Evolutionary conservation across 176 grass and related monocot genomes (phyloP).

Genomic region (Bolboschoenus planiculmis): DNA sequence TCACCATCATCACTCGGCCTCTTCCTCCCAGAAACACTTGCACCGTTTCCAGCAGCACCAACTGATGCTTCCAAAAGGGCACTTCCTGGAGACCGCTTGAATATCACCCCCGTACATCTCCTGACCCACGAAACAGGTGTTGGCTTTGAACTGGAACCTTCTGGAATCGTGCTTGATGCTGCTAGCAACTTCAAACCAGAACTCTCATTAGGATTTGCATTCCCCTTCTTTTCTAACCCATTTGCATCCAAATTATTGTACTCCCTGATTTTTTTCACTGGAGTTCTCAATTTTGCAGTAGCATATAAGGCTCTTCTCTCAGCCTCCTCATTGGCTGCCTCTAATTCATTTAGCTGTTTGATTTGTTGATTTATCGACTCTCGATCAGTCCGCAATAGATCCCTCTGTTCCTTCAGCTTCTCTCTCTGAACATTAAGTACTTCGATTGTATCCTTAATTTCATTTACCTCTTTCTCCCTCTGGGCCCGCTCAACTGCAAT

Average conservation of each 20-base stretch:
- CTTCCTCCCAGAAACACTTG: slow-evolving; percentile 28
- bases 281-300: slow-evolving; percentile 29
- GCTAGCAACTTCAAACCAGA: slow-evolving; percentile 32
- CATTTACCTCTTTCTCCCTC: slow-evolving; percentile 67
- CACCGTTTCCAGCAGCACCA: not conserved
- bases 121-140: slow-evolving; percentile 71
- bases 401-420: slow-evolving; percentile 93
- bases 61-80: not conserved
- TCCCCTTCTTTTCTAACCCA: slow-evolving; percentile 13
- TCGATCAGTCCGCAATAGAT: slow-evolving; percentile 62
- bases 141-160: slow-evolving; percentile 33
- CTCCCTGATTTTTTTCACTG: not conserved
- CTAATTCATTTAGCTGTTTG: slow-evolving; percentile 61
- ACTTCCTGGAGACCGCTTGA: slow-evolving; percentile 52
- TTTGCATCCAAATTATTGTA: not conserved
- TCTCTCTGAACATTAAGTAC: slow-evolving; percentile 60
- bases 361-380: slow-evolving; percentile 72
- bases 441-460: slow-evolving; percentile 61
- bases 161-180: slow-evolving; percentile 25
- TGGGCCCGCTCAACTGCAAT: slow-evolving; percentile 51
- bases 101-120: slow-evolving; percentile 66
- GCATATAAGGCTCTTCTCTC: slow-evolving; percentile 63
- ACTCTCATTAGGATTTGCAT: slow-evolving; percentile 35
- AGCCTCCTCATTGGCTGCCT: slow-evolving; percentile 34
- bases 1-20: slow-evolving; percentile 27